phyloP scores from a whole-genome alignment of 129 eudicot species.

The Dittrichia graveolens region DNA sequence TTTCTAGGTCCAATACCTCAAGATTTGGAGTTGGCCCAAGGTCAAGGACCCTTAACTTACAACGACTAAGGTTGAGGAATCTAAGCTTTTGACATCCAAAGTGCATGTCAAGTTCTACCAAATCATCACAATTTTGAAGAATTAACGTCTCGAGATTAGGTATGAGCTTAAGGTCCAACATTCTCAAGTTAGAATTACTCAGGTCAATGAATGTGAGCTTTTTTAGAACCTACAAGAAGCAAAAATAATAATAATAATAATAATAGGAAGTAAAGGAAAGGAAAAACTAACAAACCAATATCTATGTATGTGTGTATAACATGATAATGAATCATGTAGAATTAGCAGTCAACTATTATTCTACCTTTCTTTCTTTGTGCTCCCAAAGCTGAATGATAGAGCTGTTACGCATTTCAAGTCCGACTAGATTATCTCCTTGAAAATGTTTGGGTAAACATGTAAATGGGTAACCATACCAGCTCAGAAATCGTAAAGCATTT shows the following conservation, averaged over 20 bases:
- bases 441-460: neutral
- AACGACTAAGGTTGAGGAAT: neutral
- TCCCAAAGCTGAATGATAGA: neutral
- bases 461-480: neutral
- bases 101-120: too few relatives aligned
- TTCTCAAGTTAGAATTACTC: too few relatives aligned
- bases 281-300: neutral
- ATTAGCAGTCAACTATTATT: neutral
- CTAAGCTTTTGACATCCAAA: too few relatives aligned
- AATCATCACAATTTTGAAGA: too few relatives aligned
- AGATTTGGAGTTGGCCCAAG: neutral
- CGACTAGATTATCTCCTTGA: neutral
- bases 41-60: neutral
- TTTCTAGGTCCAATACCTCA: neutral
- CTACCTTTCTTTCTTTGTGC: constrained; percentile 3
- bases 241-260: neutral
- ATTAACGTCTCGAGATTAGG: too few relatives aligned
- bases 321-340: neutral
- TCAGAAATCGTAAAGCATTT: neutral
- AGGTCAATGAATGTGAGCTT: too few relatives aligned
- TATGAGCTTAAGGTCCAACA: too few relatives aligned
- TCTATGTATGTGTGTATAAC: too few relatives aligned
- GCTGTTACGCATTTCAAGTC: neutral
- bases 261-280: too few relatives aligned
- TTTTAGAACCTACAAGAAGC: neutral